phyloP scores from a whole-genome alignment of 305 asterid species.

The Rubia balearica region DNA sequence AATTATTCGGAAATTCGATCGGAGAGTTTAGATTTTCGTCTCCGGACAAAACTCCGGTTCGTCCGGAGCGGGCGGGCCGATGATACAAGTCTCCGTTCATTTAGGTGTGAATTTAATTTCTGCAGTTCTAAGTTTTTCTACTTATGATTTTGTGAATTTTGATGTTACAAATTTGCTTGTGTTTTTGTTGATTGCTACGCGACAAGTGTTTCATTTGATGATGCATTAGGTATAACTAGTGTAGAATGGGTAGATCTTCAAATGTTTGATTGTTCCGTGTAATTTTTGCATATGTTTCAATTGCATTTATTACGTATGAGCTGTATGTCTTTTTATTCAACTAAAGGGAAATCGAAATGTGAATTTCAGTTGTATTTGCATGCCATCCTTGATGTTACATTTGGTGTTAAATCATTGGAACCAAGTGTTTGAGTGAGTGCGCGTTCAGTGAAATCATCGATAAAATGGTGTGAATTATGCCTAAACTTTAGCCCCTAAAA shows the following conservation, averaged over 20 bases:
- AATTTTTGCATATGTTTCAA: neutral
- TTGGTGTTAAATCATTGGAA: neutral
- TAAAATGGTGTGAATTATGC: neutral
- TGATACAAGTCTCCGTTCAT: neutral
- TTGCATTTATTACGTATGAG: neutral
- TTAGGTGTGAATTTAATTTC: neutral
- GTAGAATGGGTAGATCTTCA: neutral
- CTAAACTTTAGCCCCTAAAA: neutral
- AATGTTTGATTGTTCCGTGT: neutral
- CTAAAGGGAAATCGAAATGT: neutral
- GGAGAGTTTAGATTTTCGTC: neutral
- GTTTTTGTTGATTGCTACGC: neutral
- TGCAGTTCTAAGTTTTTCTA: neutral
- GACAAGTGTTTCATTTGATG: neutral
- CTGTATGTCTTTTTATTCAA: neutral
- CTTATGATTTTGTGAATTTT: neutral
- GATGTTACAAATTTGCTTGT: neutral
- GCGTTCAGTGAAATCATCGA: neutral
- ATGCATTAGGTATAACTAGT: neutral
- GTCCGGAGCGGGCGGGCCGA: neutral
- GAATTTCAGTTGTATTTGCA: neutral
- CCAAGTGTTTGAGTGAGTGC: neutral
- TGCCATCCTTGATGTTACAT: neutral
- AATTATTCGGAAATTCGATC: neutral
- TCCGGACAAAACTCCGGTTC: neutral